Percentiles rank a stretch among this genome's conserved stretches.
Evolutionary conservation across 2,329 filamentous ascomycete genomes (phyloP).

Genomic region (Ceratocystis eucalypticola): DNA sequence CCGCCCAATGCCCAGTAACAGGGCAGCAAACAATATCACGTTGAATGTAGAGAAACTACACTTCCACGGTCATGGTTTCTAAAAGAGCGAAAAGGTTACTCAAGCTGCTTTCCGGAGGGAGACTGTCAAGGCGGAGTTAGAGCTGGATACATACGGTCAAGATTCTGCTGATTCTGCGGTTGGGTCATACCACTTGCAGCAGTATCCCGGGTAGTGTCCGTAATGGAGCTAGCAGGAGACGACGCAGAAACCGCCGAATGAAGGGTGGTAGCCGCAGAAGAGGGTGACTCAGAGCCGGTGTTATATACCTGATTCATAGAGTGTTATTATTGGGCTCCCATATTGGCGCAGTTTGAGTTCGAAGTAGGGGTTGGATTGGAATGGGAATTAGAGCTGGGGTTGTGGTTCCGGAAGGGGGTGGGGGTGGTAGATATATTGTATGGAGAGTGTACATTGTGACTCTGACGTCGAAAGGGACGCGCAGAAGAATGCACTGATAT

Average conservation of each 20-base stretch:
- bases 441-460: background rate
- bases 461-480: background rate
- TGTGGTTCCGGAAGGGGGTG: background rate
- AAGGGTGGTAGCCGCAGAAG: constrained; percentile 51
- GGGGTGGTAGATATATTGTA: background rate
- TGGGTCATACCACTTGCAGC: constrained; percentile 47
- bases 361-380: background rate
- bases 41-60: background rate
- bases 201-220: constrained; percentile 48
- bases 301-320: constrained; percentile 23
- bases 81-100: constrained; percentile 12
- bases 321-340: constrained; percentile 17
- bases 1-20: constrained; percentile 36
- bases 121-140: constrained; percentile 1
- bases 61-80: constrained; percentile 7
- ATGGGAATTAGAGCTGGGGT: background rate
- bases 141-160: constrained; percentile 14
- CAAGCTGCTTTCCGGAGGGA: constrained; percentile 2
- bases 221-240: constrained; percentile 50
- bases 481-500: constrained; percentile 7
- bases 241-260: constrained; percentile 33
- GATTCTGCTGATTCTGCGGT: constrained; percentile 30
- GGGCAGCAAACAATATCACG: background rate
- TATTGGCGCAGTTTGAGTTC: constrained; percentile 1
- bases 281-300: constrained; percentile 56